A percentile compares a stretch with the other conserved stretches of the same genome.
phyloP scores from a whole-genome alignment of 176 grass and related monocot species.

The Bothriochloa decipiens region DNA sequence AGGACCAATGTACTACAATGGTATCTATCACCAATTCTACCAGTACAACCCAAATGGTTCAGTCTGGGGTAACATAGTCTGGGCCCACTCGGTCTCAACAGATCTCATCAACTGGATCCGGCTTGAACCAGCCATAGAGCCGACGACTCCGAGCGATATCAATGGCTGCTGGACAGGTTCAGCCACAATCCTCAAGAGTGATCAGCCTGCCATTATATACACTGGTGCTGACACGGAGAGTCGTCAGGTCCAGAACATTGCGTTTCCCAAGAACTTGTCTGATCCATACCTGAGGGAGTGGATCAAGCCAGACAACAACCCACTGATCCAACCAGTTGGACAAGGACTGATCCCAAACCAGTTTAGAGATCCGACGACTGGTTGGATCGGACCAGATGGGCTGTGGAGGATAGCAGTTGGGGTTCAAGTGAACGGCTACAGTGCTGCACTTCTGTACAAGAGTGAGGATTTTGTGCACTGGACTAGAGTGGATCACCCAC shows the following conservation, averaged over 20 bases:
- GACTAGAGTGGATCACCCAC: constrained; percentile 54
- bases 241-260: constrained; percentile 78
- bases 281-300: constrained; percentile 83
- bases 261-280: constrained; percentile 67
- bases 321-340: constrained; percentile 53
- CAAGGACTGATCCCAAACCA: constrained; percentile 47
- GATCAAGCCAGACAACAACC: constrained; percentile 72
- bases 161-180: constrained; percentile 90
- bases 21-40: constrained; percentile 93
- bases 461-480: constrained; percentile 70
- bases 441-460: constrained; percentile 66
- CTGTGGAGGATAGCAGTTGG: constrained; percentile 75
- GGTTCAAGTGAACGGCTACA: constrained; percentile 49
- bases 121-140: constrained; percentile 55
- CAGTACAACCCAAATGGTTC: constrained; percentile 82
- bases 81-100: constrained; percentile 79
- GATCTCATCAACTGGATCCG: constrained; percentile 83
- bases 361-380: constrained; percentile 92
- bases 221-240: constrained; percentile 64
- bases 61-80: constrained; percentile 70
- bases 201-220: constrained; percentile 65
- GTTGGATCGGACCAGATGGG: constrained; percentile 76
- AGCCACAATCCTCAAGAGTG: constrained; percentile 58
- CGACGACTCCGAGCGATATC: constrained; percentile 50
- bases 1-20: constrained; percentile 97